Evolutionary conservation across 148 eudicot species (phyloP).

Genomic region (Spergularia marina): DNA sequence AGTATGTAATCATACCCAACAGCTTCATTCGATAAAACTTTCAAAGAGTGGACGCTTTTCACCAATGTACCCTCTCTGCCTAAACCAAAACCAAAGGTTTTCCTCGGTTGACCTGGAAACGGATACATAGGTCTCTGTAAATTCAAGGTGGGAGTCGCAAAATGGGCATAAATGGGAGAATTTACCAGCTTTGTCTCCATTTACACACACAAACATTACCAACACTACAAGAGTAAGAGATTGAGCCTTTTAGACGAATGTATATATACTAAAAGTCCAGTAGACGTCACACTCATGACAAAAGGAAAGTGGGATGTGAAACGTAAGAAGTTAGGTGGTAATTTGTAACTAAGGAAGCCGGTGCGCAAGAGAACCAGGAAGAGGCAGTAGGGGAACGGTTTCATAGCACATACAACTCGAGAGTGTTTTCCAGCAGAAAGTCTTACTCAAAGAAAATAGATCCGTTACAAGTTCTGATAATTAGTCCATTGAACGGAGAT

Average conservation of each 20-base stretch:
- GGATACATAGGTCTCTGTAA: not conserved
- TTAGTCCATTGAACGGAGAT: not conserved
- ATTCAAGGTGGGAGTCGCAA: not conserved
- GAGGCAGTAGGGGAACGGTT: too few relatives aligned
- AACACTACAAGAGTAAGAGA: not conserved
- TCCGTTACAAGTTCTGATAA: not conserved
- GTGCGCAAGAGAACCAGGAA: too few relatives aligned
- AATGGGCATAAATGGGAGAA: not conserved
- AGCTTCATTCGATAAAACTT: constrained; percentile 4
- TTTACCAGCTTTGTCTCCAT: not conserved
- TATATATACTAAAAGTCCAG: not conserved
- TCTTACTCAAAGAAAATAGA: too few relatives aligned
- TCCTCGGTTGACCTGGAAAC: not conserved
- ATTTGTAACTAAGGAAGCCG: too few relatives aligned
- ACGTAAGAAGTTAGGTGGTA: not conserved
- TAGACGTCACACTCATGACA: not conserved
- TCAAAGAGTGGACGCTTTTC: not conserved
- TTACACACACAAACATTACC: not conserved
- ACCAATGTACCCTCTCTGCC: not conserved
- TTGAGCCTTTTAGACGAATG: not conserved
- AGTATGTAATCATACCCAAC: constrained; percentile 2
- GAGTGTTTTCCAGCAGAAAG: too few relatives aligned
- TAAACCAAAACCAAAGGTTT: not conserved
- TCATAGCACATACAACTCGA: too few relatives aligned
- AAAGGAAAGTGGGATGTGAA: not conserved